Base-by-base conservation (phyloP, 2,329 filamentous ascomycete genomes). In the Lasiodiplodia gonubiensis region DNA sequence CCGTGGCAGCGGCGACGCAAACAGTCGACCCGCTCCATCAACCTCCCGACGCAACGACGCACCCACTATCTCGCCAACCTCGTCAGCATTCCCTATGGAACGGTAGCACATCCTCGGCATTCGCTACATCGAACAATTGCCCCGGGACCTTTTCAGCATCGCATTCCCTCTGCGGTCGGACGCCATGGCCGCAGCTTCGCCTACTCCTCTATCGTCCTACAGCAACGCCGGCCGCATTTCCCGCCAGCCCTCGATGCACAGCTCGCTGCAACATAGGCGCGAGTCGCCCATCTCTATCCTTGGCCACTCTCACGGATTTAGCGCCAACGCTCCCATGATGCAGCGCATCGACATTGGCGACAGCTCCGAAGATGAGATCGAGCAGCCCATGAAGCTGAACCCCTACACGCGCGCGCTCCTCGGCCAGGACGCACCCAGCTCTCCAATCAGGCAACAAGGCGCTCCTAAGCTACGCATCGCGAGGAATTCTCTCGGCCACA, bases 361-460 rank as follows among this genome's bases (percentile, higher is more conserved):
- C 76, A 97, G 92, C 83, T 97, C 94, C 27, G 94, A 97, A 80
- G 94, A 97, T 74, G 94, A 97, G 80, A 92, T 92, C 18, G 90
- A 92, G 72, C 75, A 81, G 64, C 93, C 93, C 73, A 93, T 95
- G 88, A 96, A 95, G 81, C 91, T 97, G 77, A 97, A 93, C 77
- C 93, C 94, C 73, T 87, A 95, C 71, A 97, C 94, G 59, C 94
- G 95, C 76, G 94, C 93, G 23, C 84, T 97, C 18, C 85, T 97
- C 59, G 79, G 79, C 25, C 83, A 84, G 66, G 80, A 82, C 67
- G 83, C 82, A 48, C 73, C 78, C 74, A 76, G 73, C 25, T 79
- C 78, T 42, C 78, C 78, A 7, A 75, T 78, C 63, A 78, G 75
- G n/a, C 65, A 60, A 27, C 23, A 18, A 8, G 65, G 65, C 4